Base-by-base conservation (phyloP, 2,329 filamentous ascomycete species). In the Monilinia polystroma region DNA sequence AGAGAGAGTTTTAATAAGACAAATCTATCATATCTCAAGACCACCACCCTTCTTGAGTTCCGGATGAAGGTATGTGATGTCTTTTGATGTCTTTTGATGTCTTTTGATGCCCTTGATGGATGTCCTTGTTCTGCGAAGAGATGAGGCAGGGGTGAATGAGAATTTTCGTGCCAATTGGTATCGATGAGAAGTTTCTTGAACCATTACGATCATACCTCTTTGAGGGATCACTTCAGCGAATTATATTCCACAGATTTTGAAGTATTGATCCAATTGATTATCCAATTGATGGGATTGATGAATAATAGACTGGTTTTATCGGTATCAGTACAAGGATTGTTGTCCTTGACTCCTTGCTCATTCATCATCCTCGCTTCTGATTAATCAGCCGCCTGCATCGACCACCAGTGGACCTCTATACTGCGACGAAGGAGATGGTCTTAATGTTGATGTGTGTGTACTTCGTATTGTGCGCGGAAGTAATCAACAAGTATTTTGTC, bases 321-420 rank as follows among this genome's bases (percentile, higher is more conserved):
- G n/a, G 20, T 20, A 12, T 43, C 11, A 29, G 3, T 43, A 16
- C 16, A 43, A 41, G 41, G 18, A 20, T 20, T 14, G 29, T 60
- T 3, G 16, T 26, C 29, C 29, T 38, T 41, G 29, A 38, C 45
- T 26, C 29, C n/a, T 60, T 11, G 18, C 45, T n/a, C 18, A 23
- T 35, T 49, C 12, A 16, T 43, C 57, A 20, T 38, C 14, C 29
- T 60, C 45, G 58, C 45, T 38, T 60, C 58, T 60, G 58, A 51
- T 60, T 23, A 51, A 38, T 60, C 45, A 51, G 45, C 29, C 8
- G 29, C 4, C n/a, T 51, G 45, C 58, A 60, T 29, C 45, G n/a
- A 38, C n/a, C 8, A 4, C 41, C 16, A 38, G 23, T 23, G 23
- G 23, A 23, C 23, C 23, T 23, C 23, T 23, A 23, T 23, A 23